Evolutionary conservation across 495 filamentous ascomycete genomes (phyloP).

Genomic region (Jackrogersella minutella): DNA sequence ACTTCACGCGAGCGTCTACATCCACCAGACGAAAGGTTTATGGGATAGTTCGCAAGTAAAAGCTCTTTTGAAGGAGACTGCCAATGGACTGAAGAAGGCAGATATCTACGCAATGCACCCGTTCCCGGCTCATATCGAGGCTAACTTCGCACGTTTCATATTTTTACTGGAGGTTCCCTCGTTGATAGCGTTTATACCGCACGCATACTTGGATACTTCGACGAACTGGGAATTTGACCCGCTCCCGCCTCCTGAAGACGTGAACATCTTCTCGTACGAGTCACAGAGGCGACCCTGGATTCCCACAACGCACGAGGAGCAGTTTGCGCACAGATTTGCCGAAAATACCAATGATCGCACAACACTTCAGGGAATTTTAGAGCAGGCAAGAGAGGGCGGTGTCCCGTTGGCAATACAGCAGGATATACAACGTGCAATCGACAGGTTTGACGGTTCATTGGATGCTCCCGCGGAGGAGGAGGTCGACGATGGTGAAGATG

Average conservation of each 20-base stretch:
- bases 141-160: constrained; percentile 78
- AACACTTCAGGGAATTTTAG: constrained; percentile 17
- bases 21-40: constrained; percentile 80
- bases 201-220: constrained; percentile 53
- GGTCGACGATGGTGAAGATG: neutral
- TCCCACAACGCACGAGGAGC: neutral
- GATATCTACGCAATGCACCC: constrained; percentile 59
- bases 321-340: neutral
- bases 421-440: constrained; percentile 8
- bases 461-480: neutral
- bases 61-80: constrained; percentile 75
- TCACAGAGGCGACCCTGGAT: constrained; percentile 47
- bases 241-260: constrained; percentile 62
- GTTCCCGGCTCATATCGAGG: constrained; percentile 31
- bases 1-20: constrained; percentile 80
- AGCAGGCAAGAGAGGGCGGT: constrained; percentile 13
- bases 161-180: constrained; percentile 75
- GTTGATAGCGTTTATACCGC: constrained; percentile 68
- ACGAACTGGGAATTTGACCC: constrained; percentile 74
- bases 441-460: constrained; percentile 7
- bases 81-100: constrained; percentile 57
- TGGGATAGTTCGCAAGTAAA: constrained; percentile 85
- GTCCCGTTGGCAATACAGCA: constrained; percentile 18
- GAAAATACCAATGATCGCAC: constrained; percentile 14
- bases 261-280: constrained; percentile 58